Evolutionary conservation across 2,329 filamentous ascomycete species (phyloP).

Genomic region (Aspergillus quadrilineatus): DNA sequence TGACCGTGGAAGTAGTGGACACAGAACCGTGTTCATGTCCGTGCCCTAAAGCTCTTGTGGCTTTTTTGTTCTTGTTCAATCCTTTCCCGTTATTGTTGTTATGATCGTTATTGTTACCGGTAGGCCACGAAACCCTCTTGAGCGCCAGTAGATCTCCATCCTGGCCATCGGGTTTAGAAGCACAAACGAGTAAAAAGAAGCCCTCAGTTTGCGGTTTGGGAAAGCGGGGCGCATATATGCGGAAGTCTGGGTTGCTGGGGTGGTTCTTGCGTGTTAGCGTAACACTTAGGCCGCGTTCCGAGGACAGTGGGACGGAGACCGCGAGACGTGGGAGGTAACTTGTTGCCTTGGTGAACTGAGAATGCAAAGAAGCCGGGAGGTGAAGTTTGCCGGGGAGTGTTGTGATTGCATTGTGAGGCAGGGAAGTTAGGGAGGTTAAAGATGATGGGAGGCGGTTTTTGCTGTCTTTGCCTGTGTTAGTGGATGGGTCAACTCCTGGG

Average conservation of each 20-base stretch:
- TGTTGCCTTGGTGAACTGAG: conserved; percentile 57
- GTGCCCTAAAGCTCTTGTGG: conserved; percentile 4
- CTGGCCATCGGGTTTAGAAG: conserved; percentile 37
- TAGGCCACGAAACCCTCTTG: conserved; percentile 78
- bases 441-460: conserved; percentile 28
- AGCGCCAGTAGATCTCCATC: conserved; percentile 79
- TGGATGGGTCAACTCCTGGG: conserved; percentile 59
- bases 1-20: conserved; percentile 31
- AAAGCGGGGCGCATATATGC: conserved; percentile 83
- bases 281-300: conserved; percentile 58
- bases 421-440: conserved; percentile 33
- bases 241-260: conserved; percentile 63
- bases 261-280: conserved; percentile 66
- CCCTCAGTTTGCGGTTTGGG: conserved; percentile 94
- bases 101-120: conserved; percentile 25
- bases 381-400: conserved; percentile 31
- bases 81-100: conserved; percentile 21
- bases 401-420: conserved; percentile 26
- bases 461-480: conserved; percentile 12
- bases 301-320: conserved; percentile 61
- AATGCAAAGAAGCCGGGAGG: conserved; percentile 23
- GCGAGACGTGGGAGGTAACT: conserved; percentile 68
- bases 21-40: conserved; percentile 17
- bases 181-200: conserved; percentile 78
- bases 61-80: not conserved